A percentile compares a stretch with the other conserved stretches of the same genome.
Conservation (phyloP, 129 eudicot species). For the Flaveria brownii region DNA sequence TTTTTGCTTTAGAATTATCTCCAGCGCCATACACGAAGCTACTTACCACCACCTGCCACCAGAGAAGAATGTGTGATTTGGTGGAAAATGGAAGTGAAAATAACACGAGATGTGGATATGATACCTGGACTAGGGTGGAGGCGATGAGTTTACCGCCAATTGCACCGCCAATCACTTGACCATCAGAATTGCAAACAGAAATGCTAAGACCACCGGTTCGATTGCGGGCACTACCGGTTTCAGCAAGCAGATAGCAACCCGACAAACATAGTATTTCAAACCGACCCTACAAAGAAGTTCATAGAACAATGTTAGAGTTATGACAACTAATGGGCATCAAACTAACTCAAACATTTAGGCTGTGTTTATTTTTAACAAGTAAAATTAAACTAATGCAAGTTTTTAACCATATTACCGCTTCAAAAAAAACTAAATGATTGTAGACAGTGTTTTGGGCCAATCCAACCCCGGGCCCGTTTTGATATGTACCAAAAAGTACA, state of each 20-base stretch:
- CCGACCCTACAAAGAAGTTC: slow-evolving; percentile 60
- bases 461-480: not conserved
- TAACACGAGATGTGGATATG: not conserved
- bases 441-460: no score
- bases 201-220: slow-evolving; percentile 91
- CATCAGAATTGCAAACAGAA: slow-evolving; percentile 80
- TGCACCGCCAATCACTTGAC: slow-evolving; percentile 89
- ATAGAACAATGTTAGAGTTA: not conserved
- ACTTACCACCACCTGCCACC: slow-evolving; percentile 73
- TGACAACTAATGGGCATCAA: not conserved
- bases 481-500: not conserved
- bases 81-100: not conserved
- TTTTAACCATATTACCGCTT: not conserved
- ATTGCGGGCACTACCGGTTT: slow-evolving; percentile 65
- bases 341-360: not conserved
- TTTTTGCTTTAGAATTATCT: slow-evolving; percentile 51
- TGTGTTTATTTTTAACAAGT: no score
- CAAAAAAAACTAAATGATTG: not conserved
- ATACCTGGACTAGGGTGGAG: slow-evolving; percentile 83
- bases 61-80: not conserved
- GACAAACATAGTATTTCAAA: slow-evolving; percentile 88
- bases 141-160: slow-evolving; percentile 85
- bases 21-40: slow-evolving; percentile 76
- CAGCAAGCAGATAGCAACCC: slow-evolving; percentile 86
- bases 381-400: not conserved